Conservation (phyloP, 768 basidiomycete species). For the Trametes cinnabarina region DNA sequence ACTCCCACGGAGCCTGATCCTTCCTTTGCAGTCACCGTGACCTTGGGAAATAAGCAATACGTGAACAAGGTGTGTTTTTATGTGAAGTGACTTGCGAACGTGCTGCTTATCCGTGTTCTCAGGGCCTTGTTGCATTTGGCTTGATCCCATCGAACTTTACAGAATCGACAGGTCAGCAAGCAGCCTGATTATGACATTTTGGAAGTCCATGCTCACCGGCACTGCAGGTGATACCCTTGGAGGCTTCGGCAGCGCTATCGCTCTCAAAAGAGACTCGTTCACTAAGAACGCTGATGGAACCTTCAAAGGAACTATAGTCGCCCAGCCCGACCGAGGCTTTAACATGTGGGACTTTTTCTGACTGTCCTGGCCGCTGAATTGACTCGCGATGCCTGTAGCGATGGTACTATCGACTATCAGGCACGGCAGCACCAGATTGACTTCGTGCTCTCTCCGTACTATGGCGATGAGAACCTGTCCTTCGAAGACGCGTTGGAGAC, state of each 20-base stretch:
- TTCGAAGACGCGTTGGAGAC: slow-evolving; percentile 53
- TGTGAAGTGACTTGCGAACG: not conserved
- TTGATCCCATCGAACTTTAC: slow-evolving; percentile 55
- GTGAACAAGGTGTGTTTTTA: slow-evolving; percentile 40
- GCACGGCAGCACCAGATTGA: slow-evolving; percentile 60
- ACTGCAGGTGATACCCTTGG: slow-evolving; percentile 50
- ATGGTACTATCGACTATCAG: slow-evolving; percentile 58
- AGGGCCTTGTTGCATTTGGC: slow-evolving; percentile 62
- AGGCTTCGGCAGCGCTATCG: slow-evolving; percentile 61
- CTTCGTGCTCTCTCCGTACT: slow-evolving; percentile 59
- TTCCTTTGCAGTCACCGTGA: slow-evolving; percentile 31
- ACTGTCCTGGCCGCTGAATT: not conserved
- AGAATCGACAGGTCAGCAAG: slow-evolving; percentile 44
- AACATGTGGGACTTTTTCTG: slow-evolving; percentile 44
- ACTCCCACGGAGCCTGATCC: slow-evolving; percentile 22
- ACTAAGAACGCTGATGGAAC: slow-evolving; percentile 32
- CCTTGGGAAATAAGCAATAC: slow-evolving; percentile 40
- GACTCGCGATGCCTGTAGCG: slow-evolving; percentile 31
- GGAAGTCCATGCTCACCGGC: too few relatives aligned
- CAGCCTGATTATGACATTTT: not conserved
- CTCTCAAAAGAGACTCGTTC: slow-evolving; percentile 52
- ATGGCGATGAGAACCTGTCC: slow-evolving; percentile 40
- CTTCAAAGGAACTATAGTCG: slow-evolving; percentile 50
- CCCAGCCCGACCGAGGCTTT: slow-evolving; percentile 59
- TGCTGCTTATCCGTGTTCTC: not conserved